Evolutionary conservation across 352 stramenopile genomes (phyloP), one percentile per base, ranked within the genome.

Genomic region (Pseudoperonospora humuli): DNA sequence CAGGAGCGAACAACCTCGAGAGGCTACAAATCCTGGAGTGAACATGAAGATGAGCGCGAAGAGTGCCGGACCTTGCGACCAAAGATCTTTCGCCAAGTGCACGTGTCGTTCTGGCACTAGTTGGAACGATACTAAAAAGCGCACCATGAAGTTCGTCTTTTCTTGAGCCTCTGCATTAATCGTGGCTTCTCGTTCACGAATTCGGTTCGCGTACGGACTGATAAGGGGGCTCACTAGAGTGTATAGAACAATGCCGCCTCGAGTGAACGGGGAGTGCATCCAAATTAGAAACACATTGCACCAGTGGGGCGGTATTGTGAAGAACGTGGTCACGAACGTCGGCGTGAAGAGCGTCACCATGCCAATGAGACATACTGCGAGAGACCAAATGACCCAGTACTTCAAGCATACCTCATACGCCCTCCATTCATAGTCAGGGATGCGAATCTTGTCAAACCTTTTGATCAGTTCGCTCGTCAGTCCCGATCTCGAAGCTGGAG

Each of bases 301-400:
- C 20, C 65, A 59, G 18, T 84, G 66, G n/a, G 71, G 69, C 4
- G 81, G 75, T 1, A 81, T 33, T 0, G 58, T 52, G 15, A 87
- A 55, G 35, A 70, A 82, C 8, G 64, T 48, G 1, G 64, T 54
- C 40, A 91, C 39, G 25, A 93, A 84, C 6, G 51, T 45, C 20
- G 81, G 81, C 11, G 87, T 45, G 39, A 88, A 81, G 15, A 88
- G 70, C 28, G 74, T 79, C 10, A 68, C 38, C 28, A 93, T 61
- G 15, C 70, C 74, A 14, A 64, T 36, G 2, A 57, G 15, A 42
- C 71, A 84, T 7, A 57, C 49, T 0, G 57, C 57, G 26, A 88
- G 47, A 0, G 77, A 83, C 78, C 76, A 93, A 25, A 88, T 72
- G 31, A 88, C 73, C 77, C 78, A 91, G 57, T 86, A 88, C 67